Conservation (phyloP, 371 early-diverging fungal species). For the Syncephalastrum sp. region DNA sequence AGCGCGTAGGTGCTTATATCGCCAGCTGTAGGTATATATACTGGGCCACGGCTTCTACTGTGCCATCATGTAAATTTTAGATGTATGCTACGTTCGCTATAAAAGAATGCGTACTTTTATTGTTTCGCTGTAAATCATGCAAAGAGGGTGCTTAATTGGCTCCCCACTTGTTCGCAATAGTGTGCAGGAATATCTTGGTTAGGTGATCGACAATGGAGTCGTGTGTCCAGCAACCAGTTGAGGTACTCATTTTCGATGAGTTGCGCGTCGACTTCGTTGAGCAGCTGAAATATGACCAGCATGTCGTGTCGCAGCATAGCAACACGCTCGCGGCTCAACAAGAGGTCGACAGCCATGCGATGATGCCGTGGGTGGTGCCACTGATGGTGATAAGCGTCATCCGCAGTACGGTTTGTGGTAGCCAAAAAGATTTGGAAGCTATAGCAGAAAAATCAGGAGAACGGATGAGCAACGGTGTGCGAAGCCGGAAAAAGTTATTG, state of each 20-base stretch:
- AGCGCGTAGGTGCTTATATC: no score
- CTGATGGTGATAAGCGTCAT: conserved; percentile 13
- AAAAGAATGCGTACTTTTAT: no score
- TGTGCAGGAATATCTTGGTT: conserved; percentile 2
- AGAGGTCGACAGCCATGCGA: conserved; percentile 47
- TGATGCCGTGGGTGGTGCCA: conserved; percentile 46
- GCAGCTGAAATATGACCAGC: conserved; percentile 52
- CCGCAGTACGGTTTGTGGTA: background rate
- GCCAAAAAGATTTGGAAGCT: conserved; percentile 20
- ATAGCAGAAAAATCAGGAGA: background rate
- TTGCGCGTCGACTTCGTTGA: conserved; percentile 56
- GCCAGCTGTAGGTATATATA: no score
- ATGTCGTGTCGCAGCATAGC: conserved; percentile 60
- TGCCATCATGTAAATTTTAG: no score
- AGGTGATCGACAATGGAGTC: conserved; percentile 35
- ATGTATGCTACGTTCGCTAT: no score
- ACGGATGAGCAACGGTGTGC: background rate
- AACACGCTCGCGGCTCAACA: conserved; percentile 55
- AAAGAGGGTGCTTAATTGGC: conserved; percentile 5
- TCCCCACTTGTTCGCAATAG: conserved; percentile 6
- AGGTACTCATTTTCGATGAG: conserved; percentile 56
- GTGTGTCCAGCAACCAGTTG: conserved; percentile 61
- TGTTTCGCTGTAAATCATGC: background rate
- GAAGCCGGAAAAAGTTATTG: background rate
- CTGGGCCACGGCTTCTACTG: no score